These are phyloP conservation scores for Diaporthe velutina DNA, from an alignment of 2,329 filamentous ascomycete species.

Conservation along the genomic window DNA sequence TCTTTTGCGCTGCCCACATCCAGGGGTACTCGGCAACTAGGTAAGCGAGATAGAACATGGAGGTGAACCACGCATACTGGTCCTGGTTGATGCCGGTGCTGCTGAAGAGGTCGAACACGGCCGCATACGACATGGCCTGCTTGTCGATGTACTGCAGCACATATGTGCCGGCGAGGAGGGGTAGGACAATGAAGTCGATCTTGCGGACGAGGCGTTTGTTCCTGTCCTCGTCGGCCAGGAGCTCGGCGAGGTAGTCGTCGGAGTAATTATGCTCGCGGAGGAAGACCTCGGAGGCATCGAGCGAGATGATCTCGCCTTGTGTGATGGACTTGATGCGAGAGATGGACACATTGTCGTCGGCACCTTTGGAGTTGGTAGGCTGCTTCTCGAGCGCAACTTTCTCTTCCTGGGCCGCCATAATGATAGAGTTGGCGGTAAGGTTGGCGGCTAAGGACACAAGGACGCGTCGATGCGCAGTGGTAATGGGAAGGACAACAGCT, in stretches of 20 bases:
- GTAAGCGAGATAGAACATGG: conserved; percentile 67
- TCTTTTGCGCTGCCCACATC: conserved; percentile 51
- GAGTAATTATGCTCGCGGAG: conserved; percentile 39
- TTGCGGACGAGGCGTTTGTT: conserved; percentile 53
- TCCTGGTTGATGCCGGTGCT: conserved; percentile 60
- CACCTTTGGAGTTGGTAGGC: conserved; percentile 14
- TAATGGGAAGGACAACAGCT: not conserved
- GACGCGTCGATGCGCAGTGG: too few relatives aligned
- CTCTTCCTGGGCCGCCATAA: conserved; percentile 29
- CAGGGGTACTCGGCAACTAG: conserved; percentile 57
- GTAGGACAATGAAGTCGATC: conserved; percentile 64
- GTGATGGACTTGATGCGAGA: conserved; percentile 36
- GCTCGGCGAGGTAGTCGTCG: conserved; percentile 44
- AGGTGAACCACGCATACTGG: conserved; percentile 68
- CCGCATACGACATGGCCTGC: conserved; percentile 65
- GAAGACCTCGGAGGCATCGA: conserved; percentile 40
- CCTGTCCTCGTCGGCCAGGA: conserved; percentile 56
- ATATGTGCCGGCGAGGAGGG: conserved; percentile 63
- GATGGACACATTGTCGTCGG: conserved; percentile 35
- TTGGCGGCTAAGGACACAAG: not conserved
- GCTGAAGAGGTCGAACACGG: conserved; percentile 67
- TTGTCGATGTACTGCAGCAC: conserved; percentile 70
- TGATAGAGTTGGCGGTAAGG: not conserved
- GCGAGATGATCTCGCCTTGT: conserved; percentile 32
- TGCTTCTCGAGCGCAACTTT: conserved; percentile 31